Evolutionary conservation across 202 grass and related monocot species (phyloP), one percentile per base, ranked within the genome.

Genomic region (Zoysia matrella): DNA sequence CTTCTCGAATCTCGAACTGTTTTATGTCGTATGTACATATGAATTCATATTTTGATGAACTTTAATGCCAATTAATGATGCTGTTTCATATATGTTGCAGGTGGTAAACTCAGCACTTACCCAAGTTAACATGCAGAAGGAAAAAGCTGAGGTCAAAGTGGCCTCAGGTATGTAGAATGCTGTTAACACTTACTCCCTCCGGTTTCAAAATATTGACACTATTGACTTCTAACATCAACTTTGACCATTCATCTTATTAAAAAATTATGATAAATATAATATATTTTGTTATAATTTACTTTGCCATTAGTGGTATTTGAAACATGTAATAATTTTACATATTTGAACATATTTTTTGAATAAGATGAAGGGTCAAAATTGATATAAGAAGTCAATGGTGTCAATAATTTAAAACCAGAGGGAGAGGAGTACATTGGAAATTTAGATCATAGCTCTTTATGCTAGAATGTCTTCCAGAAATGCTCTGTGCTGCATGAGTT

Each of bases 61-160:
- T 71, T 82, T 69, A 45, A 49, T 65, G 39, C 57, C 3, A 40
- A 68, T 60, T 18, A 46, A 52, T 88, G 69, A 74, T 85, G 42
- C 22, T 89, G 57, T 79, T 65, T 46, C 9, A 52, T 81, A 55
- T 76, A 52, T 14, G 67, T 91, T 76, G 82, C 85, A 94, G 92
- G 70, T 73, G 67, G 53, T 84, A 54, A 89, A 69, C 73, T 58
- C 75, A 68, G 73, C 69, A 77, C 78, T 76, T 79, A 84, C 16
- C 80, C 90, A 86, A 76, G 46, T 72, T 80, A 82, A 55, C 78
- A 74, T 44, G 7, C 83, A 79, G 80, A 98, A 98, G 79, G 88
- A 86, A 75, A 98, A 90, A 73, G 80, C 86, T 46, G 87, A 89
- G 7, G 64, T 74, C 49, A 90, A 69, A 82, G 81, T 78, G 14